A percentile compares a stretch with the other conserved stretches of the same genome.
Evolutionary conservation across 805 yeast species (phyloP).

Genomic region (Yarrowia divulgata): DNA sequence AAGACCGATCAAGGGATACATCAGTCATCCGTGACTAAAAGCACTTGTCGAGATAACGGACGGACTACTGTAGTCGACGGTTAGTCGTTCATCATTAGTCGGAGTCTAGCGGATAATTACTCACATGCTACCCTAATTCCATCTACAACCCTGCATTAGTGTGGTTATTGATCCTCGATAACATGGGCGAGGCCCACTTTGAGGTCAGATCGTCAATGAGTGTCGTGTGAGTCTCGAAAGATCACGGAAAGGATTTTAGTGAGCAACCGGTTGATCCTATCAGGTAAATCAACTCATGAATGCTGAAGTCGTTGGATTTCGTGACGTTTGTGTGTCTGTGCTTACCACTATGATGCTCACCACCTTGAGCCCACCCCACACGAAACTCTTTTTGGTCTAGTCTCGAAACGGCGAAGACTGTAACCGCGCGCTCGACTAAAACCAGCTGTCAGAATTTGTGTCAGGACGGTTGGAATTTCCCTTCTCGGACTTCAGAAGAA

Average conservation of each 20-base stretch:
- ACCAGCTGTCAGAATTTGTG: neutral
- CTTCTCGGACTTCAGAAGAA: neutral
- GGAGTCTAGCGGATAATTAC: neutral
- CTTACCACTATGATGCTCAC: neutral
- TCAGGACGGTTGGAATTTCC: neutral
- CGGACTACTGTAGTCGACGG: neutral
- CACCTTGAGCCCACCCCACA: neutral
- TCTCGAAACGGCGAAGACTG: conserved; percentile 1
- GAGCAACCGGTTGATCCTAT: too few species aligned
- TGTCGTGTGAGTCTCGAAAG: neutral
- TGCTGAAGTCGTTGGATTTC: too few species aligned
- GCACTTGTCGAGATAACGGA: neutral
- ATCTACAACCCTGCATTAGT: neutral
- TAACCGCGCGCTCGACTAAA: neutral
- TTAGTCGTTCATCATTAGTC: neutral
- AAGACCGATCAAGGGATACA: too few species aligned
- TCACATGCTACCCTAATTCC: neutral
- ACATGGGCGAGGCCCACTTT: neutral
- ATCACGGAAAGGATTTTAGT: too few species aligned
- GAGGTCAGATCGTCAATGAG: neutral
- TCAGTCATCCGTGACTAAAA: too few species aligned
- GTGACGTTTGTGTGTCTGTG: too few species aligned
- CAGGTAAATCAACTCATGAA: too few species aligned
- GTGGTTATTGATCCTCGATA: conserved; percentile 1
- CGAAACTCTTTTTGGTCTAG: neutral